Percentiles rank a stretch among this genome's conserved stretches.
phyloP scores from a whole-genome alignment of 345 rosid genomes.

The Citrus inodora region DNA sequence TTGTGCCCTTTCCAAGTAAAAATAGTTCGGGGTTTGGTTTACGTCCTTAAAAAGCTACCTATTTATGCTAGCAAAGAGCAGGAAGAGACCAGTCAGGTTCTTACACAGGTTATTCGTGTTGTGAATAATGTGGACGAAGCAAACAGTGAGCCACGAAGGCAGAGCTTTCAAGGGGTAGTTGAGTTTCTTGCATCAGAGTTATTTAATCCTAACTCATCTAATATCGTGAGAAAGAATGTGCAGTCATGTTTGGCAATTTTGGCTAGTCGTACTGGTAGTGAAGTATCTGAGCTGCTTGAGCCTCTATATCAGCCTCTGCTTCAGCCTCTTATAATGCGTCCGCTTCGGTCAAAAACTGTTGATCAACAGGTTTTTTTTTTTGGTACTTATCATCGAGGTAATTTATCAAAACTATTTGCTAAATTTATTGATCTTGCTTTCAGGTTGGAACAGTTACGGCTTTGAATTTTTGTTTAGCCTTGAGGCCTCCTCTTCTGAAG shows the following conservation, averaged over 20 bases:
- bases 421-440: slow-evolving; percentile 22
- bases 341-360: slow-evolving; percentile 87
- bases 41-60: slow-evolving; percentile 92
- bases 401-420: slow-evolving; percentile 21
- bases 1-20: slow-evolving; percentile 85
- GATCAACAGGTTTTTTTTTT: slow-evolving; percentile 78
- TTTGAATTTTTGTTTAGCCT: slow-evolving; percentile 88
- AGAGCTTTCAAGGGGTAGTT: slow-evolving; percentile 92
- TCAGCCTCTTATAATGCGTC: slow-evolving; percentile 87
- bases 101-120: slow-evolving; percentile 94
- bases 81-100: slow-evolving; percentile 98
- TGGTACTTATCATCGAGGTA: background rate
- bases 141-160: slow-evolving; percentile 84
- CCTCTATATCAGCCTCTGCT: slow-evolving; percentile 79
- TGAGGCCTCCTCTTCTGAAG: slow-evolving; percentile 97
- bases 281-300: slow-evolving; percentile 95
- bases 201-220: slow-evolving; percentile 84
- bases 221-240: slow-evolving; percentile 87
- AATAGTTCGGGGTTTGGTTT: slow-evolving; percentile 81
- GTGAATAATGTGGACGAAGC: slow-evolving; percentile 97
- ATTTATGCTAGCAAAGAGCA: slow-evolving; percentile 92
- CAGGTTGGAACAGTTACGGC: slow-evolving; percentile 98
- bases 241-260: slow-evolving; percentile 93
- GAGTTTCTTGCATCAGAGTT: slow-evolving; percentile 93
- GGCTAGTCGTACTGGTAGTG: slow-evolving; percentile 99